These are phyloP conservation scores for Claviceps sp. DNA, from an alignment of 2,329 filamentous ascomycete genomes.

Conservation along the genomic window DNA sequence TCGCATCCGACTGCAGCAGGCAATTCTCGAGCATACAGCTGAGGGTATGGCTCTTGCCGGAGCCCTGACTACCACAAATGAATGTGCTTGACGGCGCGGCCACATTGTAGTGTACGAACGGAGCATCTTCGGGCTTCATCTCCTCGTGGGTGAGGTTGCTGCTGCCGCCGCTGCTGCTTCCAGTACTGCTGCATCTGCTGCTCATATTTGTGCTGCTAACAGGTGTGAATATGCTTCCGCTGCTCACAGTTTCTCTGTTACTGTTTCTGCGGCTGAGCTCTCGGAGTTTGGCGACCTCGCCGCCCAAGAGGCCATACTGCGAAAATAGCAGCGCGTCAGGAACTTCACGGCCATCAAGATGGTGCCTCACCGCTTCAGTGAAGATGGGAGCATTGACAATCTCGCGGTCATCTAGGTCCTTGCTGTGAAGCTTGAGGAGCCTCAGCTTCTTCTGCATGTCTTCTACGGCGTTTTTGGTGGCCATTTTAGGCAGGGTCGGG, in stretches of 20 bases:
- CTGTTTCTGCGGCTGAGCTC: neutral
- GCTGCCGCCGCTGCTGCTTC: neutral
- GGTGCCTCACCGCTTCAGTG: slow-evolving; percentile 7
- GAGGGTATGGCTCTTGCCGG: slow-evolving; percentile 49
- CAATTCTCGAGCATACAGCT: slow-evolving; percentile 45
- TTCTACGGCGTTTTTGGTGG: neutral
- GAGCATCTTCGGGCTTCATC: slow-evolving; percentile 6
- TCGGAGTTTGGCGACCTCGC: slow-evolving; percentile 2
- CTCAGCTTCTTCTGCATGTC: neutral
- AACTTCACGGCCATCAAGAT: neutral
- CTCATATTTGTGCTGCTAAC: no score
- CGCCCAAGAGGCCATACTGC: slow-evolving; percentile 12
- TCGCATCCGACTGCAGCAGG: slow-evolving; percentile 30
- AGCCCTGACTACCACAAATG: slow-evolving; percentile 51
- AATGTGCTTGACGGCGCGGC: slow-evolving; percentile 43
- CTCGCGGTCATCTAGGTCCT: slow-evolving; percentile 6
- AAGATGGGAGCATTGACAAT: slow-evolving; percentile 9
- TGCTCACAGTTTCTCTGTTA: neutral
- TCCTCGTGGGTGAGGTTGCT: neutral
- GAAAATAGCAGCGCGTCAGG: neutral
- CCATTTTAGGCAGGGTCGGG: neutral
- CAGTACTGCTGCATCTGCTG: no score
- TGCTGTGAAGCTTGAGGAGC: neutral
- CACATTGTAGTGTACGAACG: slow-evolving; percentile 31
- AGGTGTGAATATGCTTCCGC: no score